Percentiles rank a stretch among this genome's conserved stretches.
Evolutionary conservation across 176 grass and related monocot species (phyloP).

Genomic region (Oryza nivara): DNA sequence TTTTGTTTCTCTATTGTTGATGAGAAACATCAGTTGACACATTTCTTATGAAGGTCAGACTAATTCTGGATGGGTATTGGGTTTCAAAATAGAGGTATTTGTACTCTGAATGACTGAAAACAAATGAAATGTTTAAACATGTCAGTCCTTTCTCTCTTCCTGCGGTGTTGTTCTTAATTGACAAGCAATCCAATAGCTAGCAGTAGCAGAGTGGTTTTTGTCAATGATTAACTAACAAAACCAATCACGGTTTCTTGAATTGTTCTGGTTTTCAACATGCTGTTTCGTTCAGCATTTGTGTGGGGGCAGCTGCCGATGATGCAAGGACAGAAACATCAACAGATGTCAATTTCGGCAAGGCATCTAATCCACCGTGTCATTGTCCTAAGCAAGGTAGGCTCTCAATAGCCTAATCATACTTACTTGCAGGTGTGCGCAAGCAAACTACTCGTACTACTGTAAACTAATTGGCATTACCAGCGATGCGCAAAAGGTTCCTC

Average conservation of each 20-base stretch:
- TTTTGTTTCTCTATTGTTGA: neutral
- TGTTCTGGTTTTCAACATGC: neutral
- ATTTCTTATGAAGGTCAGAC: too few species aligned
- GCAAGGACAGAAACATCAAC: slow-evolving; percentile 15
- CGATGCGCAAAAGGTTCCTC: neutral
- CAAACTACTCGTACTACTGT: neutral
- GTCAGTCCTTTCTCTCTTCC: neutral
- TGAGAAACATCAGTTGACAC: slow-evolving; percentile 47
- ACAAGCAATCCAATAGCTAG: too few species aligned
- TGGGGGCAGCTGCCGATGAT: neutral
- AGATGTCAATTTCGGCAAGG: slow-evolving; percentile 28
- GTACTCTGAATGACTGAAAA: neutral
- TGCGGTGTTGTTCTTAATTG: too few species aligned
- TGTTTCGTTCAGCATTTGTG: slow-evolving; percentile 9
- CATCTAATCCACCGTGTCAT: slow-evolving; percentile 25
- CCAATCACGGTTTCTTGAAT: neutral
- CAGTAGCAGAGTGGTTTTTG: too few species aligned
- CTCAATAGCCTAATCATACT: slow-evolving; percentile 26
- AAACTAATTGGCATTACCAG: too few species aligned
- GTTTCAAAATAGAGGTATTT: neutral
- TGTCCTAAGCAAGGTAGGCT: slow-evolving; percentile 16
- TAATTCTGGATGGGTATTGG: neutral
- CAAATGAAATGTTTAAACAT: neutral
- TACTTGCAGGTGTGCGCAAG: slow-evolving; percentile 2
- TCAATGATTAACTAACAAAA: too few species aligned